phyloP scores from a whole-genome alignment of 352 stramenopile genomes.

The Phytophthora pisi region DNA sequence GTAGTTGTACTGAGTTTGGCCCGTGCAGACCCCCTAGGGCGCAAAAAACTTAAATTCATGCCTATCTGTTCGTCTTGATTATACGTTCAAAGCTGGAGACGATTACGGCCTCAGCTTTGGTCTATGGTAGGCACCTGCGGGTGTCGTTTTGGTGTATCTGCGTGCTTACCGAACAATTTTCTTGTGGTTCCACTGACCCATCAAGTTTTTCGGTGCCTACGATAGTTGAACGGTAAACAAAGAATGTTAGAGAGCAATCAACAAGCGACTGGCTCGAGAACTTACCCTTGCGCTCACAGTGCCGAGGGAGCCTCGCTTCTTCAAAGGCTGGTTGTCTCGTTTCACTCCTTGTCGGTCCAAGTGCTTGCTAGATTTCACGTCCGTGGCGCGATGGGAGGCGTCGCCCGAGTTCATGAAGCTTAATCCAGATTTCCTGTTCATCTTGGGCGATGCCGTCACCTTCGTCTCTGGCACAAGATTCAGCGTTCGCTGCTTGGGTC shows the following conservation, averaged over 20 bases:
- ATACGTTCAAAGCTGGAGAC: not conserved
- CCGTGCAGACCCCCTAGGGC: conserved; percentile 13
- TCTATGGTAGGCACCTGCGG: not conserved
- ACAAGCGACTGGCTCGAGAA: not conserved
- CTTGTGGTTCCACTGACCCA: conserved; percentile 14
- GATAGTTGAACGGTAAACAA: not conserved
- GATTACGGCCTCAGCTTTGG: not conserved
- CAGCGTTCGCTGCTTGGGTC: conserved; percentile 17
- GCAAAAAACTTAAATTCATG: conserved; percentile 16
- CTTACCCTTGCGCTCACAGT: conserved; percentile 33
- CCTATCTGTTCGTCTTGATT: conserved; percentile 14
- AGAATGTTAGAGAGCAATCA: not conserved
- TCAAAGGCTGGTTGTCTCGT: conserved; percentile 3
- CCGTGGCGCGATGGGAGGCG: conserved; percentile 11
- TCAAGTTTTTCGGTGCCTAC: conserved; percentile 1
- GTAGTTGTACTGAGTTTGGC: conserved; percentile 19
- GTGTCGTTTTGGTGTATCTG: not conserved
- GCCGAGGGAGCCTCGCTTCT: conserved; percentile 27
- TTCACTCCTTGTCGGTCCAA: conserved; percentile 1
- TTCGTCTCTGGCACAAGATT: conserved; percentile 16
- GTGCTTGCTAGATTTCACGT: conserved; percentile 8
- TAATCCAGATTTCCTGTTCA: conserved; percentile 24
- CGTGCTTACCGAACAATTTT: conserved; percentile 4
- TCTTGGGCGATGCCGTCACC: conserved; percentile 6
- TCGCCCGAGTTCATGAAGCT: conserved; percentile 18